phyloP scores from a whole-genome alignment of 352 stramenopile species.

The Globisporangium uncinulatum region DNA sequence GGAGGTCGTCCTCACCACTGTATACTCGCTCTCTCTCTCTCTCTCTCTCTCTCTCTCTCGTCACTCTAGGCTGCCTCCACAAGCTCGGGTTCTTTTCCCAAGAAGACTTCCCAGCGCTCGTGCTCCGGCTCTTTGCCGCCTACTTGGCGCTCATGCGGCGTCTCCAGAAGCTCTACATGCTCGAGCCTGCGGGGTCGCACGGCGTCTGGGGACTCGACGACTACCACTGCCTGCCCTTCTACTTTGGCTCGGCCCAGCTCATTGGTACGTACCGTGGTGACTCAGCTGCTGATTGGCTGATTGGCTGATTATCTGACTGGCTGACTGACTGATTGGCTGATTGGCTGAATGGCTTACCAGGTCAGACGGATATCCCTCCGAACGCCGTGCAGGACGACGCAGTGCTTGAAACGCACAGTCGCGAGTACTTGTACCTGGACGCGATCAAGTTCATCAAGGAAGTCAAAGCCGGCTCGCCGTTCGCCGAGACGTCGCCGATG shows the following conservation, averaged over 20 bases:
- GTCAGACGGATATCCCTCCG: conserved; percentile 61
- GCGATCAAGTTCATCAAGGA: conserved; percentile 91
- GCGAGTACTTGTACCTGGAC: conserved; percentile 91
- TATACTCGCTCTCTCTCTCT: conserved; percentile 3
- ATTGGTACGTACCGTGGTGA: conserved; percentile 30
- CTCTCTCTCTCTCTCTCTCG: conserved; percentile 3
- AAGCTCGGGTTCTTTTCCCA: conserved; percentile 90
- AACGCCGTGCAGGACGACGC: conserved; percentile 70
- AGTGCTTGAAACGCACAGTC: conserved; percentile 48
- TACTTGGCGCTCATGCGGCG: conserved; percentile 94
- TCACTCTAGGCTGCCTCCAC: conserved; percentile 57
- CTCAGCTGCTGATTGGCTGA: too few species aligned
- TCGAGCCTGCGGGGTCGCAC: conserved; percentile 98
- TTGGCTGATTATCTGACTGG: too few species aligned
- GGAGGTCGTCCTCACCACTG: too few species aligned
- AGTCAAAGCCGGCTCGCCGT: conserved; percentile 87
- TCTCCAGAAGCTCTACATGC: conserved; percentile 95
- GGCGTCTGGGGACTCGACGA: conserved; percentile 99
- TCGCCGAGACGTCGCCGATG: conserved; percentile 93
- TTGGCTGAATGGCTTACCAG: conserved; percentile 18
- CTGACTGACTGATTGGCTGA: too few species aligned
- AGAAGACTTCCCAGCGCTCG: conserved; percentile 76
- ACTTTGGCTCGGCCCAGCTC: conserved; percentile 96
- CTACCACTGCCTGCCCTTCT: conserved; percentile 98
- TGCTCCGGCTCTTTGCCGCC: conserved; percentile 87